These are phyloP conservation scores for Nepenthes alata DNA, from an alignment of 179 eudicot genomes.

Conservation along the genomic window DNA sequence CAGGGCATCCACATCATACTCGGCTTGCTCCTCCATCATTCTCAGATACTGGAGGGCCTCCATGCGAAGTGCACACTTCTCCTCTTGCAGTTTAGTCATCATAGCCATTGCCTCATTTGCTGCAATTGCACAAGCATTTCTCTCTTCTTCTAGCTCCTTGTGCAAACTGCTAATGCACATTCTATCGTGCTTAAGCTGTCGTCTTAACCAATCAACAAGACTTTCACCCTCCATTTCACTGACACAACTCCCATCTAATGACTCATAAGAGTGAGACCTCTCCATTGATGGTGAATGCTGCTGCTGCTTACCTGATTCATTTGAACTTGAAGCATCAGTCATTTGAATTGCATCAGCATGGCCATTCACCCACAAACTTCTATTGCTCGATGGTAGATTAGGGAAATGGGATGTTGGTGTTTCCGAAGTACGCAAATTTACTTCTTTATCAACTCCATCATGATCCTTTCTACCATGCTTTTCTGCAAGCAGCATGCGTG, in stretches of 20 bases:
- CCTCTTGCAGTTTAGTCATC: slow-evolving; percentile 10
- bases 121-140: slow-evolving; percentile 53
- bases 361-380: slow-evolving; percentile 6
- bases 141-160: slow-evolving; percentile 72
- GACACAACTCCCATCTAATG: slow-evolving; percentile 13
- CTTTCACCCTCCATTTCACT: slow-evolving; percentile 7
- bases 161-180: slow-evolving; percentile 30
- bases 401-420: not conserved
- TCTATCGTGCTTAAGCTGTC: slow-evolving; percentile 24
- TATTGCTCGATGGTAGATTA: slow-evolving; percentile 5
- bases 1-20: slow-evolving; percentile 35
- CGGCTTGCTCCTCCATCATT: slow-evolving; percentile 13
- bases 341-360: slow-evolving; percentile 11
- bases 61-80: slow-evolving; percentile 4
- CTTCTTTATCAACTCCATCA: slow-evolving; percentile 11
- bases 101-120: slow-evolving; percentile 10
- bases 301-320: not conserved
- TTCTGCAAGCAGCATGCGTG: slow-evolving; percentile 6
- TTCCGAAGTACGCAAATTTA: slow-evolving; percentile 7
- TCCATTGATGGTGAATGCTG: slow-evolving; percentile 7
- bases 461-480: slow-evolving; percentile 8
- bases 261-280: slow-evolving; percentile 20
- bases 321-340: slow-evolving; percentile 8
- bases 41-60: slow-evolving; percentile 6
- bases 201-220: slow-evolving; percentile 12